Evolutionary conservation across 129 eudicot species (phyloP).

Genomic region (Centaurea solstitialis): DNA sequence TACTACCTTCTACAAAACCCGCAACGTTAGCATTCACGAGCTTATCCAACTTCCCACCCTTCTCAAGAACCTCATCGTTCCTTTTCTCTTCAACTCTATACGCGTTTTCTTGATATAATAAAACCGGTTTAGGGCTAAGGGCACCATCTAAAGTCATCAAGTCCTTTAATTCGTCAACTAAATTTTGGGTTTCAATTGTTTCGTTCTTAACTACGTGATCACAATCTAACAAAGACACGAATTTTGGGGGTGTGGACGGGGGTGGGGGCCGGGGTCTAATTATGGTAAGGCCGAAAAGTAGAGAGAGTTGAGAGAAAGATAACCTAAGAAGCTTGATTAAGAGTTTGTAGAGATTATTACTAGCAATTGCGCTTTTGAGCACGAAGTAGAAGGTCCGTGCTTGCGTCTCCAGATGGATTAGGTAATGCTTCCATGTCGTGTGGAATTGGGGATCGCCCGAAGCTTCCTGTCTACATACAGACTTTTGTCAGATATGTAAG

Average conservation of each 20-base stretch:
- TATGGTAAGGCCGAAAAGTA: constrained; percentile 48
- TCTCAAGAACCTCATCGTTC: constrained; percentile 9
- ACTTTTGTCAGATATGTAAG: constrained; percentile 38
- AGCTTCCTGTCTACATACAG: constrained; percentile 90
- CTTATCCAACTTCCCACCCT: constrained; percentile 35
- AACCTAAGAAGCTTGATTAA: constrained; percentile 30
- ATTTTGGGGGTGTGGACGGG: constrained; percentile 11
- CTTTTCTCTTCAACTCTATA: constrained; percentile 19
- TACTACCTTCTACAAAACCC: constrained; percentile 45
- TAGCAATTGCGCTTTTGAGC: constrained; percentile 85
- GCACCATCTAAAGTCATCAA: constrained; percentile 46
- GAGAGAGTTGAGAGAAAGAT: constrained; percentile 48
- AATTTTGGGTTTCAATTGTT: constrained; percentile 28
- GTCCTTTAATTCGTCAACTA: constrained; percentile 48
- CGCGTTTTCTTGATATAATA: constrained; percentile 25
- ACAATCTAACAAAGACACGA: constrained; percentile 64
- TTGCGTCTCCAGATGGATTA: constrained; percentile 75
- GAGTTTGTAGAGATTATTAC: constrained; percentile 35
- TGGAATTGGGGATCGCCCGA: constrained; percentile 35
- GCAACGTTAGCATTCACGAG: constrained; percentile 48
- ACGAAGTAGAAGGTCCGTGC: constrained; percentile 63
- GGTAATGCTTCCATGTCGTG: constrained; percentile 87
- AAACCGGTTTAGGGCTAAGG: constrained; percentile 10
- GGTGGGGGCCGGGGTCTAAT: constrained; percentile 24
- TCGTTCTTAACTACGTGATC: constrained; percentile 26